Evolutionary conservation across 2,329 filamentous ascomycete genomes (phyloP).

Genomic region (Thermoascus crustaceus): DNA sequence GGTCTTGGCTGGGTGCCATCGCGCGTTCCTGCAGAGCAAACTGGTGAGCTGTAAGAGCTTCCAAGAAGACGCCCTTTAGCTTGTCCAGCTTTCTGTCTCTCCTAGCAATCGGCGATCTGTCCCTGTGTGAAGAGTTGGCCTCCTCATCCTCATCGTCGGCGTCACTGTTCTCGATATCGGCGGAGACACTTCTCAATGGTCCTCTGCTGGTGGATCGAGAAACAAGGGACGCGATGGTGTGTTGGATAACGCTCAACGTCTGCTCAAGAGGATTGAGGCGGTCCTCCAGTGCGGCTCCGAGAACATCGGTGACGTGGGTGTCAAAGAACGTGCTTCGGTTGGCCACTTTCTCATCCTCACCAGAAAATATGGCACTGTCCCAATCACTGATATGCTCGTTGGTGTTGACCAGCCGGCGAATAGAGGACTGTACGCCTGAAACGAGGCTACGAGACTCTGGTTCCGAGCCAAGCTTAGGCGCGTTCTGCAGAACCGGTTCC

Average conservation of each 20-base stretch:
- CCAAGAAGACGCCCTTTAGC: constrained; percentile 59
- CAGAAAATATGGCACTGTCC: constrained; percentile 76
- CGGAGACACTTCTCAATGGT: constrained; percentile 58
- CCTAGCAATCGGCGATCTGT: constrained; percentile 59
- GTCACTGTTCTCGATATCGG: constrained; percentile 69
- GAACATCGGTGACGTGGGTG: constrained; percentile 75
- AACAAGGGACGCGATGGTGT: constrained; percentile 54
- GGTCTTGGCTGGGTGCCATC: constrained; percentile 23
- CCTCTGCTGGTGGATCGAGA: constrained; percentile 50
- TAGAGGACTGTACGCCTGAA: constrained; percentile 46
- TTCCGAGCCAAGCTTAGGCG: constrained; percentile 29
- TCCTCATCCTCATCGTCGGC: constrained; percentile 73
- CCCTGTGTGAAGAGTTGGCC: constrained; percentile 50
- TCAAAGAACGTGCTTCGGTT: constrained; percentile 84
- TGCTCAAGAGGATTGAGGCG: constrained; percentile 75
- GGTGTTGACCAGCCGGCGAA: constrained; percentile 56
- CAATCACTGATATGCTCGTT: constrained; percentile 72
- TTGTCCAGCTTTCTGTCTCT: constrained; percentile 75
- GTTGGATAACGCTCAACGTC: constrained; percentile 66
- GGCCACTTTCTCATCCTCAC: constrained; percentile 75
- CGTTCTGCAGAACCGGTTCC: constrained; percentile 39
- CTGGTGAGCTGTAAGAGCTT: constrained; percentile 51
- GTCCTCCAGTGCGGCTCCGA: constrained; percentile 67
- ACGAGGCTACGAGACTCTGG: constrained; percentile 39
- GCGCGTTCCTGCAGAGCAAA: constrained; percentile 16